Conservation (phyloP, 139 green algal genomes). For the Asterochloris erici region DNA sequence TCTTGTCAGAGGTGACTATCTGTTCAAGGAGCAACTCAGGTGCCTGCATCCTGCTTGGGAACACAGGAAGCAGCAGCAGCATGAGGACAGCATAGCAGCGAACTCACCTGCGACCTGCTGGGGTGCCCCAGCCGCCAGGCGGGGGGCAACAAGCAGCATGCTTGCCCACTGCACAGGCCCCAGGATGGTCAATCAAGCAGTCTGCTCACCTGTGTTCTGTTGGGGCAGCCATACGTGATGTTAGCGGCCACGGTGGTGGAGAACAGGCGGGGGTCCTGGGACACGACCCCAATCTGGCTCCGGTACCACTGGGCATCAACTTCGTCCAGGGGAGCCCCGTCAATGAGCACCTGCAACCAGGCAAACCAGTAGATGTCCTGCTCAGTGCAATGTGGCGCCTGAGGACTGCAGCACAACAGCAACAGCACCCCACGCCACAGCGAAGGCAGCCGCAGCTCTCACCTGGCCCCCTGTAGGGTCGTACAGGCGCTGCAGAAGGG, state of each 20-base stretch:
- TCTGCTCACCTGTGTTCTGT: neutral
- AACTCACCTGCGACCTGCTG: no score
- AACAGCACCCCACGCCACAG: neutral
- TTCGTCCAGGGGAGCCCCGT: constrained; percentile 35
- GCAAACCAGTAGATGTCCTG: no score
- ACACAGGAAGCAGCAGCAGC: no score
- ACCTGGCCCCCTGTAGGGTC: constrained; percentile 52
- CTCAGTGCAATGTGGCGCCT: no score
- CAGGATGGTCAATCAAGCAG: neutral
- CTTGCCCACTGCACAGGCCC: no score
- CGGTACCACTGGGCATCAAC: constrained; percentile 67
- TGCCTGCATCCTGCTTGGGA: no score
- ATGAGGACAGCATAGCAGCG: no score
- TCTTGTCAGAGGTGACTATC: no score
- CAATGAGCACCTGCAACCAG: constrained; percentile 25
- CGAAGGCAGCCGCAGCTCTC: neutral
- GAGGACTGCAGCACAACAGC: neutral
- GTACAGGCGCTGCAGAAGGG: constrained; percentile 75
- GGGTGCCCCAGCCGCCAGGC: no score
- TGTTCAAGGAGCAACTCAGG: no score
- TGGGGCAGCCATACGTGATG: constrained; percentile 62
- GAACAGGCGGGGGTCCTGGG: constrained; percentile 69
- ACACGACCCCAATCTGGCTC: constrained; percentile 60
- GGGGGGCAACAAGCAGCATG: no score
- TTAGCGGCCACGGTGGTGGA: constrained; percentile 59